Evolutionary conservation across 2,329 filamentous ascomycete genomes (phyloP), one percentile per base, ranked within the genome.

Genomic region (Penicillium sp.): DNA sequence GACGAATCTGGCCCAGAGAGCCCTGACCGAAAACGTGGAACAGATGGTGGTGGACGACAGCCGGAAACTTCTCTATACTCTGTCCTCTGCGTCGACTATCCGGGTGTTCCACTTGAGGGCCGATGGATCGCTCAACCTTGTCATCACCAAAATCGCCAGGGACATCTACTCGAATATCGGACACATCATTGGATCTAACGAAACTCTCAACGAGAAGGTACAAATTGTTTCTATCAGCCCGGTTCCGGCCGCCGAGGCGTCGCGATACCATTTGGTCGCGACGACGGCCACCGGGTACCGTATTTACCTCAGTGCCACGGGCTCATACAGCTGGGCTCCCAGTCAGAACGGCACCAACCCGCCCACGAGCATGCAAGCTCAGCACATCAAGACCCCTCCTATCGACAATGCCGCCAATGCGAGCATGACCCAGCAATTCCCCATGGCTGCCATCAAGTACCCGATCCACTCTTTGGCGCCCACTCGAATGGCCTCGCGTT

Each of bases 341-440:
- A 78, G 83, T 27, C 81, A 80, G 13, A 81, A 81, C 20, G 79
- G 82, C 18, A 80, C 82, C 7, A 86, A 80, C 51, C 85, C 89
- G 0, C 92, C 94, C 0, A 92, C 89, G 62, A 96, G 90, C 72
- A 96, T 99, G 90, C 92, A 96, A 71, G 85, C 96, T n/a, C 88
- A 95, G 62, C 94, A 95, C 66, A 90, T 99, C 71, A 95, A 94
- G 67, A 95, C 96, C 53, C 94, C 95, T 1, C 94, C 94, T 72
- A 52, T 72, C 59, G 55, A 71, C 61, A 58, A 56, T 44, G 53
- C 60, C 52, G 41, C 67, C 4, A 38, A 41, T 18, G 24, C 59
- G 55, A 71, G 61, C 58, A 56, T 46, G 53, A 60, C 53, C 36
- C 67, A 7, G 38, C 43, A 43, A 31, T 38, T 51, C 6, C 39